phyloP scores from a whole-genome alignment of 805 yeast species.

The Lachancea quebecensis region DNA sequence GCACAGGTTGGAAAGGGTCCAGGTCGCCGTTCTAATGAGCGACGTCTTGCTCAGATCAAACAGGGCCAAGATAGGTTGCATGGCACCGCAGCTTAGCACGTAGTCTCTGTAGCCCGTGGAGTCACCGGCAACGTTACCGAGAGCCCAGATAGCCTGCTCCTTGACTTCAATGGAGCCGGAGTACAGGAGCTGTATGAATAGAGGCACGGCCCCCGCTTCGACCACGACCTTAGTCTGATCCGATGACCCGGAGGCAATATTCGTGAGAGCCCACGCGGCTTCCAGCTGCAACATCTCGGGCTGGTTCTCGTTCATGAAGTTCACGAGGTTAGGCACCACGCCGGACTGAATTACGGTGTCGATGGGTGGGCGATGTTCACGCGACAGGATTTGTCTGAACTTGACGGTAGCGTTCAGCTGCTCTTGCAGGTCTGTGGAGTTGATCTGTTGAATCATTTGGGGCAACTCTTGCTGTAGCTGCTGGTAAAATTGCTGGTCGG shows the following conservation, averaged over 20 bases:
- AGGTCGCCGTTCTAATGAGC: conserved; percentile 92
- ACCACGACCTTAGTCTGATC: conserved; percentile 87
- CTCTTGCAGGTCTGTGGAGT: conserved; percentile 64
- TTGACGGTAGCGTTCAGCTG: conserved; percentile 86
- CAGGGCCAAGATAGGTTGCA: conserved; percentile 76
- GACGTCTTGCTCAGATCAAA: conserved; percentile 79
- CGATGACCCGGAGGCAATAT: conserved; percentile 90
- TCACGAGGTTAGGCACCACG: conserved; percentile 85
- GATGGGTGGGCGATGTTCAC: conserved; percentile 95
- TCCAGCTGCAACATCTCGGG: conserved; percentile 89
- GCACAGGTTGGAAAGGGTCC: conserved; percentile 95
- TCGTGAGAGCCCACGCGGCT: conserved; percentile 99
- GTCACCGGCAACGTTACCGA: conserved; percentile 98
- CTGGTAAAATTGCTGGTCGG: conserved; percentile 37
- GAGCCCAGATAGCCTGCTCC: conserved; percentile 99
- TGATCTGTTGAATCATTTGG: conserved; percentile 72
- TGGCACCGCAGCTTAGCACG: conserved; percentile 78
- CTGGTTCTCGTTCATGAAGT: conserved; percentile 68
- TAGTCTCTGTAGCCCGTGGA: conserved; percentile 84
- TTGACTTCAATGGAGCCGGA: conserved; percentile 85
- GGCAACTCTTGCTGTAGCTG: conserved; percentile 68
- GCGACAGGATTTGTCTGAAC: conserved; percentile 86
- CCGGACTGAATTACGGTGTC: conserved; percentile 89
- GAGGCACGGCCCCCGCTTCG: conserved; percentile 89
- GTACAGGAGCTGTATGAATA: conserved; percentile 72